These are phyloP conservation scores for Xylaria venustula DNA, from an alignment of 495 filamentous ascomycete species.

Conservation along the genomic window DNA sequence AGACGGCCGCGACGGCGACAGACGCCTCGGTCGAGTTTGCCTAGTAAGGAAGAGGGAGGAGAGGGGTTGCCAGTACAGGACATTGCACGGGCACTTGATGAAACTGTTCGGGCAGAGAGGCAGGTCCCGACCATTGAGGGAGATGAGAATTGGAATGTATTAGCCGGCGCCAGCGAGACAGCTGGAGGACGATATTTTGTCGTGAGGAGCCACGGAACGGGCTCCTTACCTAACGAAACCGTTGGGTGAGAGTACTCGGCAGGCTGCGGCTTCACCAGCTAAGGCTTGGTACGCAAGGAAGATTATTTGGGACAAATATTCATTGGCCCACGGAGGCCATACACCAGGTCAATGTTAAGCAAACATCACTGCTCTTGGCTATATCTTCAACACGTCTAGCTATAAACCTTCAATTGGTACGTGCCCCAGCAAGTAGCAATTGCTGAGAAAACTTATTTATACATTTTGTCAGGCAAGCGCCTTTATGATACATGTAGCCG, in stretches of 20 bases:
- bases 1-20: constrained; percentile 43
- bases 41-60: not conserved
- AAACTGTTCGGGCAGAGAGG: not conserved
- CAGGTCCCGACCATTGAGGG: constrained; percentile 27
- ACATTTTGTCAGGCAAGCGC: not conserved
- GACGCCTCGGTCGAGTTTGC: constrained; percentile 12
- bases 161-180: constrained; percentile 63
- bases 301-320: not conserved
- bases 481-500: constrained; percentile 1
- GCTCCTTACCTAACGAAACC: not conserved
- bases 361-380: not conserved
- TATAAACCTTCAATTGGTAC: not conserved
- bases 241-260: not conserved
- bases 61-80: constrained; percentile 17
- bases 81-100: too few species aligned
- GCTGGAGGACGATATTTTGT: constrained; percentile 71
- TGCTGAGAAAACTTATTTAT: constrained; percentile 6
- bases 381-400: not conserved
- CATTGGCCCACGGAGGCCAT: not conserved
- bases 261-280: not conserved
- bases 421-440: constrained; percentile 10
- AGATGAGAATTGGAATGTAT: constrained; percentile 64
- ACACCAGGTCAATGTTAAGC: not conserved
- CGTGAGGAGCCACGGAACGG: constrained; percentile 59
- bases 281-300: not conserved